phyloP scores from a whole-genome alignment of 2,329 filamentous ascomycete genomes.

The Juglanconis oblonga region DNA sequence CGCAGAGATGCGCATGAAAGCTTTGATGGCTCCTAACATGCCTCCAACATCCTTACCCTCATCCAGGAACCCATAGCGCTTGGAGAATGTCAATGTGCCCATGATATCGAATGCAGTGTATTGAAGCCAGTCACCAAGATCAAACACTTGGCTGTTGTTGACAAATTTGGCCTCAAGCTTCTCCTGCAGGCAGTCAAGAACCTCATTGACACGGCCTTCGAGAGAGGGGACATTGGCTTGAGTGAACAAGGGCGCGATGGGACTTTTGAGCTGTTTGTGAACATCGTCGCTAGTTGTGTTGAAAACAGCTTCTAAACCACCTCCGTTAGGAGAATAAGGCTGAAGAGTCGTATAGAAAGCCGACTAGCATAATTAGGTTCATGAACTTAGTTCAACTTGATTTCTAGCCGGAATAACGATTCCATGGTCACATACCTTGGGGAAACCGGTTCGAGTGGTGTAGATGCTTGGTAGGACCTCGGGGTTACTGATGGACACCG shows the following conservation, averaged over 20 bases:
- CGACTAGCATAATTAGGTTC: constrained; percentile 11
- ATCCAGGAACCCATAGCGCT: constrained; percentile 50
- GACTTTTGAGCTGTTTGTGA: constrained; percentile 27
- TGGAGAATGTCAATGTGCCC: constrained; percentile 48
- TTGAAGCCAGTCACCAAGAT: constrained; percentile 45
- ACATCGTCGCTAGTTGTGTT: constrained; percentile 28
- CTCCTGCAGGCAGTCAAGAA: constrained; percentile 17
- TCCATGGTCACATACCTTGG: constrained; percentile 17
- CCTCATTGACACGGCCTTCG: constrained; percentile 24
- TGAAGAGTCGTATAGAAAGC: constrained; percentile 27
- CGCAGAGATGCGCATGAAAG: constrained; percentile 49
- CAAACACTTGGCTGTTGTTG: constrained; percentile 11
- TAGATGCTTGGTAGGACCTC: constrained; percentile 21
- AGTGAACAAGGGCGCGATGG: constrained; percentile 25
- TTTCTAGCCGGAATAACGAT: no score
- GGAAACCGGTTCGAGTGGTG: constrained; percentile 21
- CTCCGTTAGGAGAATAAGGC: constrained; percentile 22
- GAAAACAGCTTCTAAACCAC: constrained; percentile 26
- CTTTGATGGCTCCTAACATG: constrained; percentile 49
- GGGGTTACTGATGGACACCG: constrained; percentile 44
- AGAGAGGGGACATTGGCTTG: constrained; percentile 21
- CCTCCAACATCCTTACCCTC: constrained; percentile 46
- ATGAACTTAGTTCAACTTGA: not conserved
- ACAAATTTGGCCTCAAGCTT: constrained; percentile 21
- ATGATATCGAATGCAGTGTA: constrained; percentile 46